phyloP scores from a whole-genome alignment of 495 filamentous ascomycete species.

The Rusavskia elegans region DNA sequence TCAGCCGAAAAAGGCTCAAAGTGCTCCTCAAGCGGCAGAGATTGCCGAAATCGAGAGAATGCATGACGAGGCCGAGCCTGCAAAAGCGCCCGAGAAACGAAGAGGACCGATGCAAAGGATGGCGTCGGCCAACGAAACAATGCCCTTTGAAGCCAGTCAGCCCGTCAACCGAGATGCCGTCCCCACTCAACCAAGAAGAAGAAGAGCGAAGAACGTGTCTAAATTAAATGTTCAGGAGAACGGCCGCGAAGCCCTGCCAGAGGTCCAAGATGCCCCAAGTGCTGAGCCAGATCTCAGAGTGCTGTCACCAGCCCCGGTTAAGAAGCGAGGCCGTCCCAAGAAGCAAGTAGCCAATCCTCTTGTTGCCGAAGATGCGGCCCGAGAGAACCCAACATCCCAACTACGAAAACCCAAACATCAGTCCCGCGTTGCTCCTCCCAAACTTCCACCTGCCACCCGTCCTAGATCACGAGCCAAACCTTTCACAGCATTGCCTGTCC shows the following conservation, averaged over 20 bases:
- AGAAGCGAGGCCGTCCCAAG: constrained; percentile 5
- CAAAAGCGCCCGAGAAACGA: background rate
- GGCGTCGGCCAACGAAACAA: no score
- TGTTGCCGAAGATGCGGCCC: background rate
- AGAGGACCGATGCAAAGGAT: no score
- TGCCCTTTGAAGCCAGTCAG: no score
- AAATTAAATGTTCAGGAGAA: no score
- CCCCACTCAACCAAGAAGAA: no score
- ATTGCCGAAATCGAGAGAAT: background rate
- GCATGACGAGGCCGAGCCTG: background rate
- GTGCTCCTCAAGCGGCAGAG: background rate
- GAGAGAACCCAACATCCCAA: background rate
- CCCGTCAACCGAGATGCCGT: no score
- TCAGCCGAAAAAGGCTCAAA: background rate
- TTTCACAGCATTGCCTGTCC: no score
- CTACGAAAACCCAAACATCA: background rate
- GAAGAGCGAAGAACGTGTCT: no score
- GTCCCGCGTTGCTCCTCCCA: no score
- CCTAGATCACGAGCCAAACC: no score
- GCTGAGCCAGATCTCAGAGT: background rate
- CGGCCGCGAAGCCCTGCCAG: background rate
- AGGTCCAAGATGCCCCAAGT: background rate
- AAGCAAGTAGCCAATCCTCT: background rate
- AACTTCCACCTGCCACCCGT: no score
- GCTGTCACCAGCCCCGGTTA: background rate